Evolutionary conservation across 208 protist species (phyloP), one percentile per base, ranked within the genome.

Genomic region (Acanthamoeba culbertsoni): DNA sequence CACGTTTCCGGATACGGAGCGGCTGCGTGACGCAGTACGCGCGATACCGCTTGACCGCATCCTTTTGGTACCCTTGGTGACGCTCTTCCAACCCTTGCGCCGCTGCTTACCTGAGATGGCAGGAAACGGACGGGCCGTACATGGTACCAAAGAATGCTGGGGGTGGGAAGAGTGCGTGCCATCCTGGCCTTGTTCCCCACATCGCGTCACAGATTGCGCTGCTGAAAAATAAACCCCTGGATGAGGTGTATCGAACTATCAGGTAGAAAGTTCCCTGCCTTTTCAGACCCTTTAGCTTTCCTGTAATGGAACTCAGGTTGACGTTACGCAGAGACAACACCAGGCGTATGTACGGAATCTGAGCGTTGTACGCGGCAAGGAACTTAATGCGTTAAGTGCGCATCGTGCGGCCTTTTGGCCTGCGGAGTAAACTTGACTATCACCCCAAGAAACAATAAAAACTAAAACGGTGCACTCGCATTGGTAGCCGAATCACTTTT

Each of bases 101-200:
- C 37, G 20, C 33, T 43, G 20, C 31, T 79, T 26, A 79, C 68
- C 26, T 28, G 16, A 79, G 31, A 23, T 23, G 33, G 33, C 68
- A 46, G 8, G 96, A 97, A 71, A 97, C 97, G n/a, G 97, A 97
- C 77, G 97, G 95, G 20, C 97, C 97, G 28, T 97, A 95, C 86
- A 97, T 97, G 97, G 91, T 94, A 16, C 97, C 97, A 18, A 48
- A 94, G 45, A 96, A 96, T 46, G 51, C 23, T 59, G 23, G 51
- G 23, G 23, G 51, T n/a, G n/a, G n/a, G n/a, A n/a, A n/a, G 51
- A 59, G 51, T 59, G 28, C 65, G 20, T n/a, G 65, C 65, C 65
- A 75, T 75, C 65, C 65, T 40, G 65, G 65, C 12, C 23, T 75
- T 12, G 35, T 75, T 12, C 65, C 65, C 23, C 14, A 33, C 23